Conservation (phyloP, 2,329 filamentous ascomycete genomes). For the Colletotrichum sp. region DNA sequence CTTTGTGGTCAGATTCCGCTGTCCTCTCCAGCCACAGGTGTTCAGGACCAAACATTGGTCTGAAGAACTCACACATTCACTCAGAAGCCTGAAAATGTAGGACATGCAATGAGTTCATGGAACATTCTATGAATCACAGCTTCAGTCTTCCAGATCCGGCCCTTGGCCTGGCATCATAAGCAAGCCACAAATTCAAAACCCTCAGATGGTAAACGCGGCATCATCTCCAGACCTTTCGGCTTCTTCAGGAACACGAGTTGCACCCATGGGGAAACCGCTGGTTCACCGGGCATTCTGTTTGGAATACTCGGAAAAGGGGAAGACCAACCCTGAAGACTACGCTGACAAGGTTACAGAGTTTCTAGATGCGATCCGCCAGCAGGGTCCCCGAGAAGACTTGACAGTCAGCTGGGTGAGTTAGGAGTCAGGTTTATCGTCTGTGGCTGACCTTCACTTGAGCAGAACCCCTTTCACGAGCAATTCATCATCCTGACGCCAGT, state of each 20-base stretch:
- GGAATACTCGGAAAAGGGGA: not conserved
- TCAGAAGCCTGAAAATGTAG: not conserved
- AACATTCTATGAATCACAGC: not conserved
- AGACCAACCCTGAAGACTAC: not conserved
- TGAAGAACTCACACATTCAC: not conserved
- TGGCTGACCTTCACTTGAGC: not conserved
- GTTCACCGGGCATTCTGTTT: not conserved
- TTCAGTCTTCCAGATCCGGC: accelerated
- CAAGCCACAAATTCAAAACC: not conserved
- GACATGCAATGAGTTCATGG: not conserved
- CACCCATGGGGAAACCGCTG: not conserved
- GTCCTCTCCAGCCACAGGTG: not conserved
- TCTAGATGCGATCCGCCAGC: not conserved
- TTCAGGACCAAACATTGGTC: not conserved
- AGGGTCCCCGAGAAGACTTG: not conserved
- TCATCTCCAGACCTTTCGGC: accelerated
- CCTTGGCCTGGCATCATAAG: accelerated
- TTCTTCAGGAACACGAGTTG: not conserved
- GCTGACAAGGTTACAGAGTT: not conserved
- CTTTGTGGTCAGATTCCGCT: not conserved
- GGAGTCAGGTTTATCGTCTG: not conserved
- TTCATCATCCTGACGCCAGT: not conserved
- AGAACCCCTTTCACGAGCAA: not conserved
- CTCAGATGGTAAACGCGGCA: accelerated
- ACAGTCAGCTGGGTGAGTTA: not conserved